phyloP scores from a whole-genome alignment of 352 stramenopile genomes.

The Globisporangium solare region DNA sequence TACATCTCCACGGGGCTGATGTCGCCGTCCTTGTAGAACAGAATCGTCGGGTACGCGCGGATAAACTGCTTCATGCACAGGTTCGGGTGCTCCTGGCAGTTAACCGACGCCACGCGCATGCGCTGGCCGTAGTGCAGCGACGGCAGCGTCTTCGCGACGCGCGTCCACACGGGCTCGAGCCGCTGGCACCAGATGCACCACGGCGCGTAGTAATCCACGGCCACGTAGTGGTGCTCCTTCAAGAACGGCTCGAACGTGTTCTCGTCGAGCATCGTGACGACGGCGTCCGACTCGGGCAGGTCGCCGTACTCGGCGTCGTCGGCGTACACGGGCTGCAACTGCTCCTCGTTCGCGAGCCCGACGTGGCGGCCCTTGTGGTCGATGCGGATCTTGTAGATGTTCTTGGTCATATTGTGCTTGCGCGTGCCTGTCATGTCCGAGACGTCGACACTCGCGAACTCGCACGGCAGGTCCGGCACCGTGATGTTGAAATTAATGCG shows the following conservation, averaged over 20 bases:
- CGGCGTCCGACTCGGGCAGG: slow-evolving; percentile 67
- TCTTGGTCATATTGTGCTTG: slow-evolving; percentile 97
- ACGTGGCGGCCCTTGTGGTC: slow-evolving; percentile 82
- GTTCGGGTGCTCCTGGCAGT: slow-evolving; percentile 91
- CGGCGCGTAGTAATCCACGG: slow-evolving; percentile 95
- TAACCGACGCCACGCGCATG: slow-evolving; percentile 83
- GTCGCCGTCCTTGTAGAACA: slow-evolving; percentile 94
- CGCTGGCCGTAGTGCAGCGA: slow-evolving; percentile 81
- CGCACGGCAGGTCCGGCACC: slow-evolving; percentile 95
- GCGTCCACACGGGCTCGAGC: slow-evolving; percentile 95
- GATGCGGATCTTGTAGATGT: slow-evolving; percentile 96
- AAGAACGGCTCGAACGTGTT: slow-evolving; percentile 91
- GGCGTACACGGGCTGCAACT: slow-evolving; percentile 68
- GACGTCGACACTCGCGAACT: slow-evolving; percentile 96
- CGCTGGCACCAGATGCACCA: slow-evolving; percentile 97
- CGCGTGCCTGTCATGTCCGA: slow-evolving; percentile 96
- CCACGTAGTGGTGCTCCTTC: slow-evolving; percentile 93
- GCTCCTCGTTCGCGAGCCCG: slow-evolving; percentile 86
- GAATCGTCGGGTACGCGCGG: slow-evolving; percentile 95
- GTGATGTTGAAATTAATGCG: slow-evolving; percentile 99
- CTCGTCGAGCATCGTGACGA: slow-evolving; percentile 75
- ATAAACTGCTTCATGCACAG: slow-evolving; percentile 95
- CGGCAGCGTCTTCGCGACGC: slow-evolving; percentile 89
- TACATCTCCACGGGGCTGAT: slow-evolving; percentile 93
- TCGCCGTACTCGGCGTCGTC: slow-evolving; percentile 67